Base-by-base conservation (phyloP, 208 protist genomes). In the Leptomonas pyrrhocoris region DNA sequence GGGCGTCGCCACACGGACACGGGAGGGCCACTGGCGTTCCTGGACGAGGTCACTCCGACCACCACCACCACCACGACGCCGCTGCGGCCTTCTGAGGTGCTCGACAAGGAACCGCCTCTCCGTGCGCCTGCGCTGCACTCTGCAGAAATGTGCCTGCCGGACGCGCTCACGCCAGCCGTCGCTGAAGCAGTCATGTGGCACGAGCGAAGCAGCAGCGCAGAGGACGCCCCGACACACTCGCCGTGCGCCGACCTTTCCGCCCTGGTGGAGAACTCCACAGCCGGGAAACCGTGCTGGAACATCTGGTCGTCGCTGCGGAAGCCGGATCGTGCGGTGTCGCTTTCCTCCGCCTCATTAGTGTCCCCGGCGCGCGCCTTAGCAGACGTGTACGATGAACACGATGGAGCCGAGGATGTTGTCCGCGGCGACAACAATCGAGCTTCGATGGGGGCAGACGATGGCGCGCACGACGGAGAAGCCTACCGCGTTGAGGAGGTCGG, bases 1-100 rank as follows among this genome's bases (percentile, higher is more conserved):
- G 23, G 30, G 43, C 53, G 55, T n/a, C 55, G 55, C 21, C 56
- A 56, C 42, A 53, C 46, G 43, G 43, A 56, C 30, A 30, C 55
- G 23, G 55, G 43, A 11, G 42, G 21, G 1, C 18, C 27, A 15
- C 34, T 59, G 21, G n/a, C 30, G 4, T 40, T 59, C 45, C 54
- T 45, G 9, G 27, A 45, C 54, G 30, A 45, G n/a, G 15, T 3
- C 16, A 11, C 13, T 2, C 11, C 6, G n/a, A 28, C n/a, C 3
- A 34, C 34, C n/a, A 34, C 1, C 16, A 34, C 42, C 0, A 19
- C 45, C 0, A n/a, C 25, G 36, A 36, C 53, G 27, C 64, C 27
- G 28, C 53, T 30, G 0, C 51, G 51, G 3, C 53, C 53, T 9
- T 61, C 54, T 2, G 34, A 30, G 42, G 54, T 40, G 54, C 18